Base-by-base conservation (phyloP, 345 rosid genomes). In the Litchi chinensis region DNA sequence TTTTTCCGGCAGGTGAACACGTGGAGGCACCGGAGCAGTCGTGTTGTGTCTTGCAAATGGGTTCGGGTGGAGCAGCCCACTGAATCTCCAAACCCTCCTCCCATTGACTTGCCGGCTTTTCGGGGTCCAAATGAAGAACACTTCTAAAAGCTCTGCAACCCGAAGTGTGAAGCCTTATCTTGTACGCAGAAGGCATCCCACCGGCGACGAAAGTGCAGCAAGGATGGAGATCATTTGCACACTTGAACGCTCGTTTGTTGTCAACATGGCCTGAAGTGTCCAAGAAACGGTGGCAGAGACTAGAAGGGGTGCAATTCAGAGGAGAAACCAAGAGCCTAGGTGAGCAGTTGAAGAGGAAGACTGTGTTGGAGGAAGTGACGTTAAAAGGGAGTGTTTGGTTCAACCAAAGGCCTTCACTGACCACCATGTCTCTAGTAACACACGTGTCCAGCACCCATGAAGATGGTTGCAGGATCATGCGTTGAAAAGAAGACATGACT, bases 111-210 rank as follows among this genome's bases (percentile, higher is more conserved):
- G 83, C 86, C 1, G 82, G 86, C 78, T 75, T 82, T 21, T 72
- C 63, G 0, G 89, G 88, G 76, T 91, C 84, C 79, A 88, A 79
- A 71, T 84, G 77, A 72, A 88, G 77, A 52, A 91, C 79, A 76
- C 94, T 91, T 79, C 90, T 81, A 39, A 91, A 91, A 39, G 91
- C 92, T 77, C 64, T 85, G 73, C 92, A 89, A 32, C 94, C 92
- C 0, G 92, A 91, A 79, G 69, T 82, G 72, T 91, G 94, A 71
- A 91, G 91, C 82, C 91, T 63, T 6, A 89, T 89, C 86, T 84
- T 89, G 74, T 88, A 91, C 0, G 94, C 91, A 0, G 92, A 89
- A 63, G 94, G 94, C 90, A 83, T 85, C 68, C 94, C 94, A 6
- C 94, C 94, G 0, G 89, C 86, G 5, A 85, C 65, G 26, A 91